Evolutionary conservation across 495 filamentous ascomycete genomes (phyloP).

Genomic region (Neohortaea acidophila): DNA sequence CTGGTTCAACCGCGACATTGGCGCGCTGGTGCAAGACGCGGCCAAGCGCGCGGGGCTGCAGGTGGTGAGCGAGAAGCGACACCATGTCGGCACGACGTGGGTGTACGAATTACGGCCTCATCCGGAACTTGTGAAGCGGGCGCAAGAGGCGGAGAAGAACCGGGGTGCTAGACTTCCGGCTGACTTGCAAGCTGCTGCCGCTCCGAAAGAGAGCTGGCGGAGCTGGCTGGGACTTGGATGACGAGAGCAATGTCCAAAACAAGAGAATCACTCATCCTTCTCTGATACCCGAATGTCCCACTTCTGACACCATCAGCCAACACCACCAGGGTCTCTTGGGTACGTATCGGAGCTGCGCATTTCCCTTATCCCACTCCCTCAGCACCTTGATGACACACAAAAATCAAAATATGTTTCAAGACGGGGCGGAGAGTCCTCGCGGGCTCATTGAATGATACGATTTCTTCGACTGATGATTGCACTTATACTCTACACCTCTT

Average conservation of each 20-base stretch:
- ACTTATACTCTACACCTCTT: too few species aligned
- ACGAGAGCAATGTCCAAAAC: too few species aligned
- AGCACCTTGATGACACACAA: constrained; percentile 11
- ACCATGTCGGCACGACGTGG: constrained; percentile 68
- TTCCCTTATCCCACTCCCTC: neutral
- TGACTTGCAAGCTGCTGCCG: too few species aligned
- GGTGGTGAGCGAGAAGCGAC: constrained; percentile 49
- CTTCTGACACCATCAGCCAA: too few species aligned
- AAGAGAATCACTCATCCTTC: too few species aligned
- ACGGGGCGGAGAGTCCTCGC: constrained; percentile 11
- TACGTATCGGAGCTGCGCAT: too few species aligned
- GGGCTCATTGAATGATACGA: constrained; percentile 5
- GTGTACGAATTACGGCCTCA: constrained; percentile 44
- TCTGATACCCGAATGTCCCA: too few species aligned
- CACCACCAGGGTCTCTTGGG: neutral
- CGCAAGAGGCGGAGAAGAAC: neutral
- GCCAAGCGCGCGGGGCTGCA: constrained; percentile 50
- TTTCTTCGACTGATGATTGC: constrained; percentile 2
- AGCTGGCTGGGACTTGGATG: too few species aligned
- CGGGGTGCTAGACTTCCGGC: too few species aligned
- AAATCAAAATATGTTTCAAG: constrained; percentile 19
- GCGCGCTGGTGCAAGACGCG: constrained; percentile 49
- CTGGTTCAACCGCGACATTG: constrained; percentile 95
- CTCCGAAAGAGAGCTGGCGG: too few species aligned
- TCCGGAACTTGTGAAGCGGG: neutral